Conservation (phyloP, 1,284 basidiomycete genomes). For the Trametes pubescens region DNA sequence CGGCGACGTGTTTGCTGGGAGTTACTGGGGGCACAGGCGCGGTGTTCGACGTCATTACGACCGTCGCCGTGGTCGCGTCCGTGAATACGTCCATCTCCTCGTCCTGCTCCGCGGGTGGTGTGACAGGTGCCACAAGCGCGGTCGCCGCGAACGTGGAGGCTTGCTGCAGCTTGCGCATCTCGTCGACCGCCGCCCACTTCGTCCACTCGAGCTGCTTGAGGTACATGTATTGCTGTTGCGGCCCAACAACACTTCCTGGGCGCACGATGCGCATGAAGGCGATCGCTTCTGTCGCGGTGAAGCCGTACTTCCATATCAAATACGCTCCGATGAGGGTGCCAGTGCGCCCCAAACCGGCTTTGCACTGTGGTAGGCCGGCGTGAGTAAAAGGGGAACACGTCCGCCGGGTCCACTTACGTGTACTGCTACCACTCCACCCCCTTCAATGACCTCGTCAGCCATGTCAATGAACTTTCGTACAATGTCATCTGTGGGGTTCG, state of each 20-base stretch:
- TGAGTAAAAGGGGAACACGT: slow-evolving; percentile 32
- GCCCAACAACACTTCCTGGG: slow-evolving; percentile 95
- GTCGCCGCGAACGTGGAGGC: slow-evolving; percentile 50
- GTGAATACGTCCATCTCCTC: slow-evolving; percentile 57
- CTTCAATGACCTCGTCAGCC: slow-evolving; percentile 80
- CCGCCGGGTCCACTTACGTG: slow-evolving; percentile 65
- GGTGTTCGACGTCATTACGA: slow-evolving; percentile 43
- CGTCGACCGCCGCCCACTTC: slow-evolving; percentile 90
- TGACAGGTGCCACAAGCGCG: slow-evolving; percentile 75
- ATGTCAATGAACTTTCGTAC: slow-evolving; percentile 90
- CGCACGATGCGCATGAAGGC: slow-evolving; percentile 98
- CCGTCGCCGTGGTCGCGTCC: slow-evolving; percentile 48
- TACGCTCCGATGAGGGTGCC: slow-evolving; percentile 98
- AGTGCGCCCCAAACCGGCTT: slow-evolving; percentile 92
- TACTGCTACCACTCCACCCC: slow-evolving; percentile 86
- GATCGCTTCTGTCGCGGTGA: slow-evolving; percentile 97
- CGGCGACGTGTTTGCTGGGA: slow-evolving; percentile 75
- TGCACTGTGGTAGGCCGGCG: slow-evolving; percentile 66
- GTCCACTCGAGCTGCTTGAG: slow-evolving; percentile 94
- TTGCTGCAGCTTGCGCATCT: slow-evolving; percentile 62
- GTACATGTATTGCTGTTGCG: slow-evolving; percentile 96
- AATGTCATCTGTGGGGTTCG: slow-evolving; percentile 95
- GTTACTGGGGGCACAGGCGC: slow-evolving; percentile 72
- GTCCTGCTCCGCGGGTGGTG: slow-evolving; percentile 77
- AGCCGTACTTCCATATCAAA: slow-evolving; percentile 99